Base-by-base conservation (phyloP, 345 rosid species). In the Hibiscus mutabilis region DNA sequence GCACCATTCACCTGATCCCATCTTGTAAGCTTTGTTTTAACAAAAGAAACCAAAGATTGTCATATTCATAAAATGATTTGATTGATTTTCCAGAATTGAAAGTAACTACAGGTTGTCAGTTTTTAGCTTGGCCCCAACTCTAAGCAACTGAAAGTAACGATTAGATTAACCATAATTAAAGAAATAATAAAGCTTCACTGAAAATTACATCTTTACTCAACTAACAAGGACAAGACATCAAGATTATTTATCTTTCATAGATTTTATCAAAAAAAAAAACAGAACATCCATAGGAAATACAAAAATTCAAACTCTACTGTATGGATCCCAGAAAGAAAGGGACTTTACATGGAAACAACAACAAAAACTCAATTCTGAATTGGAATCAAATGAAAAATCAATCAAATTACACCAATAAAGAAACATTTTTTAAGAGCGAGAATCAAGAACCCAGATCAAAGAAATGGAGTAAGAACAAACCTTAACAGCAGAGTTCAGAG, bases 1-100 rank as follows among this genome's bases (percentile, higher is more conserved):
- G 10, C 37, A 27, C 95, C 90, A 86, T 44, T 77, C 75, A 73
- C 80, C 79, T 14, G 91, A 77, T 69, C 74, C 92, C 97, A 83
- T 80, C 75, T 76, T 52, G 61, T 3, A 61, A 66, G 25, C 83
- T 60, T 65, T 21, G 35, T 42, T 40, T 60, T 19, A 56, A 3
- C 25, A 52, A 52, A 3, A 5, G 1, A 56, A 53, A 68, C 19
- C 72, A 60, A 60, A 35, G 33, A 27, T 29, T 15, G 40, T 35
- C 40, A 35, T 35, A 35, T 35, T 35, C 40, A 35, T 35, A 35
- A 35, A 35, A 35, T 6, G 33, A 31, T 35, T 19, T 8, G 6
- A 3, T 18, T 33, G 13, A 35, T 4, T 27, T 14, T 4, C 24
- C 22, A 61, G 44, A 31, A n/a, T 2, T n/a, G 13, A 61, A 61